Evolutionary conservation across 352 stramenopile species (phyloP).

Genomic region (Phytophthora cactorum): DNA sequence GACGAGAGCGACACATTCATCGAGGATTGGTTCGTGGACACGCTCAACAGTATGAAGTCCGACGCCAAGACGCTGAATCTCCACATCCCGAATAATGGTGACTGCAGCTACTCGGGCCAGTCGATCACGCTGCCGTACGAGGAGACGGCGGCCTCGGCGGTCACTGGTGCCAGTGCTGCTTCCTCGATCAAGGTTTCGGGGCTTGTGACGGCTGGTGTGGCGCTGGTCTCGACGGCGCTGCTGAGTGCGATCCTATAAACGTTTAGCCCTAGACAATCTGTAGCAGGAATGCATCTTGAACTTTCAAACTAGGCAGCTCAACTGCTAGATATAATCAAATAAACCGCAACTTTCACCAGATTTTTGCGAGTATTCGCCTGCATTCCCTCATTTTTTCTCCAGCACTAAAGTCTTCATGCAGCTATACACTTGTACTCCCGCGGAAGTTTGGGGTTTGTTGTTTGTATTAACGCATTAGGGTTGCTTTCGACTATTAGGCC

Average conservation of each 20-base stretch:
- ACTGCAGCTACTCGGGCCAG: slow-evolving; percentile 24
- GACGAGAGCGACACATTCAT: background rate
- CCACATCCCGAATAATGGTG: slow-evolving; percentile 28
- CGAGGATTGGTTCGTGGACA: slow-evolving; percentile 6
- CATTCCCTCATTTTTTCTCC: too few species aligned
- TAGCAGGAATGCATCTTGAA: background rate
- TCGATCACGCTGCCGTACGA: slow-evolving; percentile 31
- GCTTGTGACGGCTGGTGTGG: slow-evolving; percentile 1
- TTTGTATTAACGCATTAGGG: background rate
- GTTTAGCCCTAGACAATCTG: background rate
- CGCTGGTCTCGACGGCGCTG: slow-evolving; percentile 1
- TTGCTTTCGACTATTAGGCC: too few species aligned
- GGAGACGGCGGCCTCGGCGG: background rate
- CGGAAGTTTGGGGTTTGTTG: too few species aligned
- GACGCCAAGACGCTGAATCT: slow-evolving; percentile 20
- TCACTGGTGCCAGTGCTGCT: background rate
- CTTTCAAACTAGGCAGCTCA: too few species aligned
- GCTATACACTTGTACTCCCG: too few species aligned
- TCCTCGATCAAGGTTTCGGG: slow-evolving; percentile 4
- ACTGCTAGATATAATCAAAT: background rate
- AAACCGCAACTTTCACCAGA: background rate
- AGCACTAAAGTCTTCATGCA: too few species aligned
- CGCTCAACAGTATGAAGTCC: background rate
- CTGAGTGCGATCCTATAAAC: background rate
- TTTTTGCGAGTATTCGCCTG: too few species aligned